phyloP scores from a whole-genome alignment of 2,329 filamentous ascomycete genomes.

The Sarocladium oryzae region DNA sequence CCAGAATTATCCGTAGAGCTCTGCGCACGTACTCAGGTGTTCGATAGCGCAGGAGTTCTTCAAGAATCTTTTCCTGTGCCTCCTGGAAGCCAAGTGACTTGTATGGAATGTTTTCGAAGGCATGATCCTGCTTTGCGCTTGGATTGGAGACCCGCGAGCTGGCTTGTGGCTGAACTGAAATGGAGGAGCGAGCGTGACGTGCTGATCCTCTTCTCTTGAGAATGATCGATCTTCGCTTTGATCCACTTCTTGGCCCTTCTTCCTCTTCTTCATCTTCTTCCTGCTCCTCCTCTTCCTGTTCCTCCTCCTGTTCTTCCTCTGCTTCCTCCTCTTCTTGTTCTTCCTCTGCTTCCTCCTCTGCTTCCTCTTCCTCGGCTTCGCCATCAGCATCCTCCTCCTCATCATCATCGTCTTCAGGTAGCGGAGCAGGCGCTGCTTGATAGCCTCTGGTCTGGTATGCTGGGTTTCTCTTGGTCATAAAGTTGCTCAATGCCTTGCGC shows the following conservation, averaged over 20 bases:
- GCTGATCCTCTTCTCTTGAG: constrained; percentile 30
- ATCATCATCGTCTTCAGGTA: constrained; percentile 40
- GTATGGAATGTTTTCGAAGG: constrained; percentile 54
- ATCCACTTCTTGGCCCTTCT: constrained; percentile 16
- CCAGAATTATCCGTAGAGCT: background rate
- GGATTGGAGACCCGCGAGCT: constrained; percentile 28
- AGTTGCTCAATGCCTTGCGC: constrained; percentile 78
- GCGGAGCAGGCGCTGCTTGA: constrained; percentile 64
- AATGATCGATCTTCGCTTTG: constrained; percentile 31
- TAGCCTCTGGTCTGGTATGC: constrained; percentile 67
- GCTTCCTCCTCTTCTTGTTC: constrained; percentile 22
- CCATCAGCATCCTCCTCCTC: constrained; percentile 24
- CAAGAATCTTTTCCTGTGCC: constrained; percentile 78
- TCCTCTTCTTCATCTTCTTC: constrained; percentile 24
- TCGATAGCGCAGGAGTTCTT: constrained; percentile 63
- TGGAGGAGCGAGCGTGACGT: constrained; percentile 24
- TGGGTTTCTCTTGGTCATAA: constrained; percentile 81
- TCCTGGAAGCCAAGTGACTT: constrained; percentile 72
- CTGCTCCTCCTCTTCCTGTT: constrained; percentile 22
- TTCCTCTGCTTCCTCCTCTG: constrained; percentile 20
- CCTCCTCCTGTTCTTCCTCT: constrained; percentile 21
- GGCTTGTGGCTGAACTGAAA: constrained; percentile 24
- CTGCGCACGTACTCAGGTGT: constrained; percentile 53
- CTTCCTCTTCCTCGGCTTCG: constrained; percentile 21
- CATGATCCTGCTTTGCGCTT: constrained; percentile 39